Evolutionary conservation across 2,329 filamentous ascomycete genomes (phyloP).

Genomic region (Sarocladium kiliense): DNA sequence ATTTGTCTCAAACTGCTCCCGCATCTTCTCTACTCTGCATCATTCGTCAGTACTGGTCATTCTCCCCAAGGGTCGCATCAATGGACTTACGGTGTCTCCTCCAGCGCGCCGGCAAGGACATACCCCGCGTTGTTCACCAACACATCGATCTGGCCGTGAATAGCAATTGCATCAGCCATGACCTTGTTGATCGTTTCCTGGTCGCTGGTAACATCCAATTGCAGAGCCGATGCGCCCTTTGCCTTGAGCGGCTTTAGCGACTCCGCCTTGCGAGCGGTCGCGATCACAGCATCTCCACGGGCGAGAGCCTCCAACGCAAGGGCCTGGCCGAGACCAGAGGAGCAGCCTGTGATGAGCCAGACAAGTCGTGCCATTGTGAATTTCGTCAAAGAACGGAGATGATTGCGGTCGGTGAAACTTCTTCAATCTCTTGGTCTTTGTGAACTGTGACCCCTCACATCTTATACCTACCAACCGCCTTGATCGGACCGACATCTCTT

Average conservation of each 20-base stretch:
- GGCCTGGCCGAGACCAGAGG: slow-evolving; percentile 19
- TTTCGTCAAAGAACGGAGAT: too few relatives aligned
- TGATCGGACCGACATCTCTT: too few relatives aligned
- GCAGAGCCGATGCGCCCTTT: slow-evolving; percentile 9
- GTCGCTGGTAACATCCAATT: slow-evolving; percentile 18
- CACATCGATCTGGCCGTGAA: slow-evolving; percentile 27
- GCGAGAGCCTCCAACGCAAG: slow-evolving; percentile 15
- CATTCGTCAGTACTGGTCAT: too few relatives aligned
- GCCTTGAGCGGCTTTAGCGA: slow-evolving; percentile 10
- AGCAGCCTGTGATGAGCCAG: slow-evolving; percentile 20
- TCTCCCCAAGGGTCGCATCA: too few relatives aligned
- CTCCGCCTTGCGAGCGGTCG: slow-evolving; percentile 16
- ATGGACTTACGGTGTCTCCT: slow-evolving; percentile 21
- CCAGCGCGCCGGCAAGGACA: slow-evolving; percentile 19
- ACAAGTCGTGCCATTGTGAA: slow-evolving; percentile 17
- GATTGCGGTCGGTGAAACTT: too few relatives aligned
- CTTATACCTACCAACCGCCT: too few relatives aligned
- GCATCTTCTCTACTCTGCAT: background rate
- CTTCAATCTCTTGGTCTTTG: too few relatives aligned
- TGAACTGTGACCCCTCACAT: too few relatives aligned
- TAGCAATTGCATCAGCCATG: slow-evolving; percentile 14
- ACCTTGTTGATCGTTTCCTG: slow-evolving; percentile 10
- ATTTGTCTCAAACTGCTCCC: background rate
- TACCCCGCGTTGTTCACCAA: too few relatives aligned
- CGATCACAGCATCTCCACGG: slow-evolving; percentile 22